Evolutionary conservation across 2,329 filamentous ascomycete genomes (phyloP).

Genomic region (Fusarium sp.): DNA sequence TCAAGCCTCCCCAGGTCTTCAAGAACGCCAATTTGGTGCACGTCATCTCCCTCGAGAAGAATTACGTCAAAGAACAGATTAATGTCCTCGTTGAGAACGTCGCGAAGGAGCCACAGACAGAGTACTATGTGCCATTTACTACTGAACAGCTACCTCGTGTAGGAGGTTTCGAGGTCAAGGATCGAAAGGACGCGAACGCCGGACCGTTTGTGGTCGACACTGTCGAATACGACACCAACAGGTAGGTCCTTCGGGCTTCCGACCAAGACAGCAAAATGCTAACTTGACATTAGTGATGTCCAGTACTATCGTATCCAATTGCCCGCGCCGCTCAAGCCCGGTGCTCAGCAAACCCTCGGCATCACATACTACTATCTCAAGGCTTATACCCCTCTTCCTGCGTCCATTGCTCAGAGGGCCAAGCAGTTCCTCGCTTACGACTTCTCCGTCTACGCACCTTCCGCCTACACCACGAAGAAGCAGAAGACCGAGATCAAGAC

Average conservation of each 20-base stretch:
- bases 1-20: constrained; percentile 90
- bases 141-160: constrained; percentile 78
- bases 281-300: constrained; percentile 63
- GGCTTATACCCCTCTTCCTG: constrained; percentile 83
- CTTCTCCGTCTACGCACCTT: constrained; percentile 87
- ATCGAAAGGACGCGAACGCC: constrained; percentile 82
- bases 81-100: constrained; percentile 96
- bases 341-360: constrained; percentile 83
- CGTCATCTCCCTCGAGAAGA: constrained; percentile 92
- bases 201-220: constrained; percentile 76
- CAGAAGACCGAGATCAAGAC: constrained; percentile 99
- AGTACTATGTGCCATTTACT: constrained; percentile 93
- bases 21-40: constrained; percentile 93
- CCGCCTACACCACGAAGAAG: constrained; percentile 86
- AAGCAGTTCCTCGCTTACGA: constrained; percentile 87
- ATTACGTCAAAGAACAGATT: constrained; percentile 87
- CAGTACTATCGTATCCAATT: constrained; percentile 90
- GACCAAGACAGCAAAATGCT: constrained; percentile 14
- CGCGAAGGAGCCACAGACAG: constrained; percentile 79
- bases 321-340: constrained; percentile 78
- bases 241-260: constrained; percentile 53
- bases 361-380: constrained; percentile 87
- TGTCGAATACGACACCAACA: constrained; percentile 72
- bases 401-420: constrained; percentile 83
- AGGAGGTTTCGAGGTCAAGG: constrained; percentile 89